Base-by-base conservation (phyloP, 2,329 filamentous ascomycete genomes). In the Coniochaeta pulveracea region DNA sequence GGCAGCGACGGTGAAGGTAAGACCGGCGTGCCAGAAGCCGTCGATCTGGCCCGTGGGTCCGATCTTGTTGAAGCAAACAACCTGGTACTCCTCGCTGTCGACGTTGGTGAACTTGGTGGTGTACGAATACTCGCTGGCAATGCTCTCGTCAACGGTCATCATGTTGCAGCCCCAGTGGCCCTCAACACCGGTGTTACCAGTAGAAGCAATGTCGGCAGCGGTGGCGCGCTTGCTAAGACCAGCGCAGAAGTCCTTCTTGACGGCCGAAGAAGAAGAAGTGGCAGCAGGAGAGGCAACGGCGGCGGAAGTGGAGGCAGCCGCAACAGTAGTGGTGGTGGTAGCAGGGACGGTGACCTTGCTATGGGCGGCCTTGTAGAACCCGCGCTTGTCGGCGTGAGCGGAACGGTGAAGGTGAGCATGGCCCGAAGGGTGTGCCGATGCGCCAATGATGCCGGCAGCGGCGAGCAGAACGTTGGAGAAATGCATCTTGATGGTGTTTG, bases 21-120 rank as follows among this genome's bases (percentile, higher is more conserved):
- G 39, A 3, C 12, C 23, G 6, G 38, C 33, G 23, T 35, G 38
- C 54, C 61, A 70, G 57, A 65, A 65, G 42, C 67, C 67, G 46
- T 66, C 56, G 48, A 69, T 57, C 22, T 38, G 36, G 24, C 56
- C 54, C 29, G 56, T 43, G 10, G 52, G 47, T 27, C 66, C 66
- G 34, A 69, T 67, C 64, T 72, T 72, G 62, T 67, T 65, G 56
- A 52, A 68, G 56, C 58, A 63, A 22, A 46, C 44, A 47, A 67
- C 69, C 26, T 49, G 25, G 35, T 56, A 52, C 27, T 46, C 31
- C 26, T 38, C 33, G 22, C 32, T 33, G 40, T 36, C 47, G 33
- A 52, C 49, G 33, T 54, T 56, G 47, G 47, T 49, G 47, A 67
- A 63, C 41, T 51, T 51, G 39, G 55, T 40, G 14, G 53, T 51